Evolutionary conservation across 768 basidiomycete species (phyloP).

Genomic region (Russula griseocarnosa): DNA sequence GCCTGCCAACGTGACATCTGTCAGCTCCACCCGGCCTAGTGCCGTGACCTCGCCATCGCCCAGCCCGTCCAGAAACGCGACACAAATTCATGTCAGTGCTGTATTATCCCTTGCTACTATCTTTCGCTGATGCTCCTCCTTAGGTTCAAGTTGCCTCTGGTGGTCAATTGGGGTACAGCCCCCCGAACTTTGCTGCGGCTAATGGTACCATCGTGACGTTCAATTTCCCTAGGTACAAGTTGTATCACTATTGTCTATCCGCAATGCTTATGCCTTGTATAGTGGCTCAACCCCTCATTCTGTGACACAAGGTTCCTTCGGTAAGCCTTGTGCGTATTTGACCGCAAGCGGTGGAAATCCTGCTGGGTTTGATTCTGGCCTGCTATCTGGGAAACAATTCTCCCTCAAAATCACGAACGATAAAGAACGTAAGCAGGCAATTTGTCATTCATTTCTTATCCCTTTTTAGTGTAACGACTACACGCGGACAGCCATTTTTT

Average conservation of each 20-base stretch:
- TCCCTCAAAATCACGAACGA: conserved; percentile 48
- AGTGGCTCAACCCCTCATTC: conserved; percentile 30
- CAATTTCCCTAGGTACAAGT: conserved; percentile 45
- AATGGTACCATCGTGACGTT: conserved; percentile 52
- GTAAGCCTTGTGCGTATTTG: conserved; percentile 39
- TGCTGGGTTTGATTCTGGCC: conserved; percentile 53
- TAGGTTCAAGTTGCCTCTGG: conserved; percentile 46
- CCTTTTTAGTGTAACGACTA: background rate
- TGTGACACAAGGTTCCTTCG: conserved; percentile 35
- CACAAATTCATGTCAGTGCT: conserved; percentile 25
- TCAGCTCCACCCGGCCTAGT: background rate
- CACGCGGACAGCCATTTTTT: conserved; percentile 48
- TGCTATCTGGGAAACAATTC: conserved; percentile 40
- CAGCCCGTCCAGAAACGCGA: conserved; percentile 30
- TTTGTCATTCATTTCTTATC: background rate
- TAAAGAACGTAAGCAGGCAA: conserved; percentile 41
- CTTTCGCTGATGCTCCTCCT: background rate
- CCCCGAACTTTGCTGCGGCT: conserved; percentile 44
- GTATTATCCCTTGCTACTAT: background rate
- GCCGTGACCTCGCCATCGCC: too few species aligned
- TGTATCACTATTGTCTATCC: background rate
- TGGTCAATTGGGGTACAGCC: conserved; percentile 42
- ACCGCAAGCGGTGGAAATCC: conserved; percentile 35
- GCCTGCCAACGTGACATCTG: background rate
- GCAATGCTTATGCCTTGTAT: conserved; percentile 5